Base-by-base conservation (phyloP, 768 basidiomycete genomes). In the Phylloporus sp. region DNA sequence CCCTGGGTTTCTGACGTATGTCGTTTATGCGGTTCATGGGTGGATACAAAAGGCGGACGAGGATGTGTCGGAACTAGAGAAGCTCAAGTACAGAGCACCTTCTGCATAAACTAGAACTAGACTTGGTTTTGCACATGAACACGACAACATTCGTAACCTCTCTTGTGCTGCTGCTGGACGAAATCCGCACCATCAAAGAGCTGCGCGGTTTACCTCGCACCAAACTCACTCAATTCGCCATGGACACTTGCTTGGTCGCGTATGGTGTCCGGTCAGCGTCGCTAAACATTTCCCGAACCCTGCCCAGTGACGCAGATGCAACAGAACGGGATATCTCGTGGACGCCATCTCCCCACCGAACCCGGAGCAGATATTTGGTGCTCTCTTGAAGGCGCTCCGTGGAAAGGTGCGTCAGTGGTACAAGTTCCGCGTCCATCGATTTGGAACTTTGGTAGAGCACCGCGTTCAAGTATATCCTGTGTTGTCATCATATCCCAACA, bases 11-110 rank as follows among this genome's bases (percentile, higher is more conserved):
- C 50, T 81, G 16, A 73, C 80, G 1, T 76, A 68, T 36, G 61
- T 79, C 31, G 72, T 75, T 2, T 76, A 81, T 45, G 72, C 69
- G 2, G 73, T 77, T 26, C 71, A 76, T 50, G 70, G 70, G 36
- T 73, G 77, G 44, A 74, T 81, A 36, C 63, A 67, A 40, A 67
- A 69, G 41, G 76, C 76, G 11, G 72, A 76, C 58, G 67, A 76
- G 55, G 74, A 73, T 28, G 72, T 86, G 18, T 68, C 71, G 2
- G 71, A 75, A 36, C 65, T 86, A 26, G 80, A 85, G 61, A 67
- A 63, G 13, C 66, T 85, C 66, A 77, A 72, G 59, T 86, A 86
- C 55, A 58, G 59, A 8, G 76, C 82, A 10, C 77, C 74, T 23
- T 80, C 84, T 6, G 81, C 82, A 46, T 82, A 61, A 73, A 23